Evolutionary conservation across 257 asterid genomes (phyloP).

Genomic region (Coffea eugenioides): DNA sequence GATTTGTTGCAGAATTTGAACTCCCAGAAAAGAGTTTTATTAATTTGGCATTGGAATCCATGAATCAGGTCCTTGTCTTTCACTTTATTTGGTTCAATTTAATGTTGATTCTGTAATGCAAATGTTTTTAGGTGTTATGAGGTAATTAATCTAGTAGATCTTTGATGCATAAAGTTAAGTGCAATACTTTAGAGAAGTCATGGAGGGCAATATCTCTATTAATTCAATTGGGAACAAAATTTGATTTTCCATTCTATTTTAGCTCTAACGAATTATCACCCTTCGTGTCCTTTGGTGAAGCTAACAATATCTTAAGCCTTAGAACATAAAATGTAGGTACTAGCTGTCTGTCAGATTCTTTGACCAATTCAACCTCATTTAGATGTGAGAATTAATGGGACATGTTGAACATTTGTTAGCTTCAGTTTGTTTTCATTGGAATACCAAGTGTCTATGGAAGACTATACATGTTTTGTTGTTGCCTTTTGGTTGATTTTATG

Average conservation of each 20-base stretch:
- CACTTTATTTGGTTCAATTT: background rate
- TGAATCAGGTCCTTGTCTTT: background rate
- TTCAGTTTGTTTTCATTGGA: background rate
- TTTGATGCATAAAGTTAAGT: background rate
- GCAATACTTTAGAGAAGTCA: background rate
- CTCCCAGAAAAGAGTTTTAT: background rate
- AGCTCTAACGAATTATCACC: background rate
- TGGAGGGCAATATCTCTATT: background rate
- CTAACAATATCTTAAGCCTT: background rate
- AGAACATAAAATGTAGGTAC: background rate
- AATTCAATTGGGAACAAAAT: too few species aligned
- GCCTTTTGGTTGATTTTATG: background rate
- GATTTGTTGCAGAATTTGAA: background rate
- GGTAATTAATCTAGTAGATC: background rate
- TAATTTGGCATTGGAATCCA: background rate
- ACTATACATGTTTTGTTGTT: background rate
- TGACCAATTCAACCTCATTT: background rate
- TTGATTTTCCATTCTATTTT: background rate
- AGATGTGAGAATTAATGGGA: background rate
- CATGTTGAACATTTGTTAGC: background rate
- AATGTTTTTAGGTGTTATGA: background rate
- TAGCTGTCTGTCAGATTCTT: background rate
- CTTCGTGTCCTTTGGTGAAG: background rate
- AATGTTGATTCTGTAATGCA: background rate
- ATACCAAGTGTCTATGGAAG: background rate